Conservation (phyloP, 2,329 filamentous ascomycete species). For the Aspergillus candidus region DNA sequence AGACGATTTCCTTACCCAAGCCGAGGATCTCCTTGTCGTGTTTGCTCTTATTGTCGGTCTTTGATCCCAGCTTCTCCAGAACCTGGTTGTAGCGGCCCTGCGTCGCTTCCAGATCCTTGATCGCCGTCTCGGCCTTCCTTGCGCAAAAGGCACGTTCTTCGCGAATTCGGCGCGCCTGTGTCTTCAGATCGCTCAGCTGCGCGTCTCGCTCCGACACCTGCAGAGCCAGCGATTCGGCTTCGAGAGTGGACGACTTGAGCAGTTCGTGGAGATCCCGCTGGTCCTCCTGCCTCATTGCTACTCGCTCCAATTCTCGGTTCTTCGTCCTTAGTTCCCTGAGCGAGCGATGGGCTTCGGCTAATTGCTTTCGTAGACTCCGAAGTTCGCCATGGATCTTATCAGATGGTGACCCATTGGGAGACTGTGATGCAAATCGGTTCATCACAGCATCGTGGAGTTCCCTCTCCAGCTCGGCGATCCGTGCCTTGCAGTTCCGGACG, state of each 20-base stretch:
- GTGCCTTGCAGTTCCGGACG: constrained; percentile 58
- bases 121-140: constrained; percentile 36
- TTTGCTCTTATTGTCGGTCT: constrained; percentile 39
- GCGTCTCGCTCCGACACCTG: constrained; percentile 65
- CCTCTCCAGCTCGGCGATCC: constrained; percentile 61
- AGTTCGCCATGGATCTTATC: constrained; percentile 48
- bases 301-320: constrained; percentile 47
- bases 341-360: constrained; percentile 55
- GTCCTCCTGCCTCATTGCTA: constrained; percentile 42
- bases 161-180: constrained; percentile 59
- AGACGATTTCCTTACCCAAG: constrained; percentile 82
- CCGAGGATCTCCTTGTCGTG: constrained; percentile 67
- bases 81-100: constrained; percentile 60
- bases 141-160: constrained; percentile 41
- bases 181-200: constrained; percentile 50
- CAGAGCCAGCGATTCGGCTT: constrained; percentile 62
- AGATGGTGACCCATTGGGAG: constrained; percentile 48
- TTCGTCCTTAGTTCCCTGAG: constrained; percentile 51
- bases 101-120: constrained; percentile 40
- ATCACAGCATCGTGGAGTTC: constrained; percentile 58
- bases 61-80: constrained; percentile 41
- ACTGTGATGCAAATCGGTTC: constrained; percentile 47
- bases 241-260: constrained; percentile 42
- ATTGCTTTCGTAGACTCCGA: constrained; percentile 53
- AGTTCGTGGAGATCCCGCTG: constrained; percentile 42